Base-by-base conservation (phyloP, 2,329 filamentous ascomycete species). In the Akanthomyces lecanii region DNA sequence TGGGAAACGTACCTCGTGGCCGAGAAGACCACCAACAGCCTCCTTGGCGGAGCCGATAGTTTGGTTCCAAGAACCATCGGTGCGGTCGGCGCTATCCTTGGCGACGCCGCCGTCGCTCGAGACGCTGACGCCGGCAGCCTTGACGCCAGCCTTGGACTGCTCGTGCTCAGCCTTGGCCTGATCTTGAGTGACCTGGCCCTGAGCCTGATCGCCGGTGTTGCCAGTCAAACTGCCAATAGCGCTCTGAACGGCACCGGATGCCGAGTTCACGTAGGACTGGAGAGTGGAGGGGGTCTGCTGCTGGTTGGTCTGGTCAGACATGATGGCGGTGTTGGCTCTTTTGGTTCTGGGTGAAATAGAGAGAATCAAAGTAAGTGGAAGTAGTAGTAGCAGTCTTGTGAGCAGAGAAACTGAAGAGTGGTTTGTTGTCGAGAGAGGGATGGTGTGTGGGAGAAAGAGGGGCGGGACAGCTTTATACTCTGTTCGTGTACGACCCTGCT, bases 11-110 rank as follows among this genome's bases (percentile, higher is more conserved):
- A 85, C 84, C 77, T 95, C 89, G 66, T 85, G 87, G 65, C 93
- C 94, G 30, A 94, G 68, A 5, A 94, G 69, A 21, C 88, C 87
- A 63, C 94, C 94, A 1, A 95, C 66, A 5, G 87, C 80, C 74
- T 97, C 91, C 81, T 97, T 97, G 50, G 88, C 88, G 1, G 89
- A 85, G 59, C 93, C 94, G n/a, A 93, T 72, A 5, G 92, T 96
- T 78, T 97, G 93, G 79, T 97, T 91, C 87, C 89, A 96, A 21
- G 83, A 82, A 50, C 94, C 93, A 21, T 85, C 74, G 25, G 82
- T 79, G 67, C 92, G 90, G 74, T 94, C 81, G 12, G 87, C 80
- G 75, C 91, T 81, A 75, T 97, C 91, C 68, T 85, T 82, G 66
- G 88, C 83, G 55, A 90, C 79, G 42, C 87, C 89, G 54, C 91